Evolutionary conservation across 1,139 yeast species (phyloP), one percentile per base, ranked within the genome.

Genomic region (Yamadazyma diospyri): DNA sequence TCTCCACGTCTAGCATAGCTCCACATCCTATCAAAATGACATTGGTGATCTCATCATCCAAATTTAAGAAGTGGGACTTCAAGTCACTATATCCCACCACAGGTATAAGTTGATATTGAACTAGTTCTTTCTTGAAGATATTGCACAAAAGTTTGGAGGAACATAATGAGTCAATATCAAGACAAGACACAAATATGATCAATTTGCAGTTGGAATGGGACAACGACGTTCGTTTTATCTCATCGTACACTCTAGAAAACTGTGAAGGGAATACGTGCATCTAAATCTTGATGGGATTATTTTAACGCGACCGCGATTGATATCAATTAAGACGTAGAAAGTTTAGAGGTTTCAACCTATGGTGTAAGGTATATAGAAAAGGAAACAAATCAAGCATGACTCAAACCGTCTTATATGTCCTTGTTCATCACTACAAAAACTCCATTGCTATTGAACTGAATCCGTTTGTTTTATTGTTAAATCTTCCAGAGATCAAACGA

Each of bases 81-180:
- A 94, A 64, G 47, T 89, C 97, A 8, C 80, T 62, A 51, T 87
- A 92, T 1, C 99, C 99, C 13, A 87, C 89, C n/a, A 92, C 89
- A 0, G 99, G 98, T 9, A 88, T 79, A 35, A 88, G 65, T 55
- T 92, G 95, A 53, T 82, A 86, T 42, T 89, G 95, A 11, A 92
- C 79, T 50, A 89, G 67, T 49, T 87, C 94, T 42, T 83, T 80
- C 55, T 86, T 81, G 41, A 92, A 68, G 35, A 87, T 63, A 29
- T 71, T 59, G 22, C 92, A 69, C 20, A 92, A 63, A 53, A 88
- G 82, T 52, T 79, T 82, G 26, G 95, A 79, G 0, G 95, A 86
- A 61, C 97, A 92, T 17, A 94, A 64, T 27, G 97, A 88, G 63
- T 94, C 99, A 27, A 92, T 81, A 56, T 84, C 87, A 46, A 89